phyloP scores from a whole-genome alignment of 345 rosid genomes.

The Mallotus nudiflorus region DNA sequence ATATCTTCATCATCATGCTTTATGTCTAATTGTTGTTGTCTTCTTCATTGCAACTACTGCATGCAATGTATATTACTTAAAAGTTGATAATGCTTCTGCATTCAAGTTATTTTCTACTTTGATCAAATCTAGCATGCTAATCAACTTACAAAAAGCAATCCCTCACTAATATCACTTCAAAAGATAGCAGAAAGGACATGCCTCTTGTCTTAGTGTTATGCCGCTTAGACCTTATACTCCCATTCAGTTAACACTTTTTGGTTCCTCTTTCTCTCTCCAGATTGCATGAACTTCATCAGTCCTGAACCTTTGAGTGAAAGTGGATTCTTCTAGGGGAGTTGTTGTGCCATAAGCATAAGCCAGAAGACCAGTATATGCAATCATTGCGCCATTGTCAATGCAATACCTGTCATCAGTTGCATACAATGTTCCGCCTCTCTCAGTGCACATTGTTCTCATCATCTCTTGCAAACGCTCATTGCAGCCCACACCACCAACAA shows the following conservation, averaged over 20 bases:
- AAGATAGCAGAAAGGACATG: neutral
- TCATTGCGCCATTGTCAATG: constrained; percentile 96
- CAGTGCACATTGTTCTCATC: constrained; percentile 96
- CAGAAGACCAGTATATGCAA: constrained; percentile 90
- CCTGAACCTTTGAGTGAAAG: constrained; percentile 88
- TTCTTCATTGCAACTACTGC: neutral
- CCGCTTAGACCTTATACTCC: neutral
- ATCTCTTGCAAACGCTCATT: constrained; percentile 90
- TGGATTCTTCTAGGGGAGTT: constrained; percentile 78
- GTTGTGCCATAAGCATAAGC: constrained; percentile 66
- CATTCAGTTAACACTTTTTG: neutral
- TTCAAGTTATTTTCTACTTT: neutral
- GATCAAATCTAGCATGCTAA: neutral
- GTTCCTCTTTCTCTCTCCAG: constrained; percentile 65
- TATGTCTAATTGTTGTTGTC: no score
- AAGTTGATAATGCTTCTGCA: neutral
- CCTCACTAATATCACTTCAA: neutral
- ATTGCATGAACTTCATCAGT: constrained; percentile 93
- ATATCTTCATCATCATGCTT: no score
- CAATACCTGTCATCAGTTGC: constrained; percentile 95
- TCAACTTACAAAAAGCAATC: neutral
- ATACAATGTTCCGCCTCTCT: constrained; percentile 75
- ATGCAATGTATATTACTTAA: neutral
- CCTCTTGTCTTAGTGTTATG: neutral
- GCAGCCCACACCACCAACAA: constrained; percentile 97